These are phyloP conservation scores for Aspergillus sclerotialis DNA, from an alignment of 2,329 filamentous ascomycete species.

Conservation along the genomic window DNA sequence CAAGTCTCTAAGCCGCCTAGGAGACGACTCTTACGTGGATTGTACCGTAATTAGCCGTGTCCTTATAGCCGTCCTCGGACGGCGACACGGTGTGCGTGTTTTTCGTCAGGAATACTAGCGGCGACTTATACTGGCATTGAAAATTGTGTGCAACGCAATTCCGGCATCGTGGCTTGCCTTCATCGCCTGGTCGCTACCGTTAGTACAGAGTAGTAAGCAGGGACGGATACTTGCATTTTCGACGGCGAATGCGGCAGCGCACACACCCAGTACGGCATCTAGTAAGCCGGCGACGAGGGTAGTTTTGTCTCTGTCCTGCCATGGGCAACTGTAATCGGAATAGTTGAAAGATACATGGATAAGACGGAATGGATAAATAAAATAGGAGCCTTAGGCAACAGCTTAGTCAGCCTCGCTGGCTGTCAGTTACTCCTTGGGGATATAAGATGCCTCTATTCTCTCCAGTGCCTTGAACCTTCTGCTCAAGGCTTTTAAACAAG, in stretches of 20 bases:
- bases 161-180: constrained; percentile 44
- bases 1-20: too few species aligned
- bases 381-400: too few species aligned
- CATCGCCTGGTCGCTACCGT: constrained; percentile 37
- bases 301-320: too few species aligned
- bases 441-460: too few species aligned
- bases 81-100: constrained; percentile 38
- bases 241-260: constrained; percentile 42
- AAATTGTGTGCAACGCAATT: constrained; percentile 43
- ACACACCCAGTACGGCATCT: constrained; percentile 41
- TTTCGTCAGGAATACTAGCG: constrained; percentile 44
- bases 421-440: too few species aligned
- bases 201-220: not conserved
- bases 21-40: constrained; percentile 13
- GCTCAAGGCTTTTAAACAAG: too few species aligned
- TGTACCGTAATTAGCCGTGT: constrained; percentile 13
- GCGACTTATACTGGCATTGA: constrained; percentile 43
- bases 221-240: constrained; percentile 38
- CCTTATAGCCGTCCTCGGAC: constrained; percentile 1
- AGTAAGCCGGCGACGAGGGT: too few species aligned
- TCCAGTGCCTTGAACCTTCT: too few species aligned
- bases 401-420: too few species aligned
- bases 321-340: too few species aligned
- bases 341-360: too few species aligned
- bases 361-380: too few species aligned